A percentile compares a stretch with the other conserved stretches of the same genome.
These are phyloP conservation scores for Aureoboletus auriporus DNA, from an alignment of 768 basidiomycete species.

Conservation along the genomic window DNA sequence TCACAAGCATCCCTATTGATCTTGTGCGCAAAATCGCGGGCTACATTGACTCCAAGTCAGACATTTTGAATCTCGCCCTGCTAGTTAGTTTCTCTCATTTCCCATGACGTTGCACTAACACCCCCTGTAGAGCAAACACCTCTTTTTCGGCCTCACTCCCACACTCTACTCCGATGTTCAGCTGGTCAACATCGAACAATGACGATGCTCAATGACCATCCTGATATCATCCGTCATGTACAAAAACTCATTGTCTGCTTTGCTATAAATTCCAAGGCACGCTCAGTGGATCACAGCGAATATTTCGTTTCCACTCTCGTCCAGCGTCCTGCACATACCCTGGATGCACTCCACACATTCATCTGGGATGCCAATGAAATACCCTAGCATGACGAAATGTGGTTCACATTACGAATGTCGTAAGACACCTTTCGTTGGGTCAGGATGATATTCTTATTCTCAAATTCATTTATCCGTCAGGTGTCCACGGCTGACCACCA, in stretches of 20 bases:
- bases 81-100: constrained; percentile 41
- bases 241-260: constrained; percentile 50
- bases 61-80: constrained; percentile 56
- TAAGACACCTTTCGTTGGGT: constrained; percentile 29
- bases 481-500: constrained; percentile 59
- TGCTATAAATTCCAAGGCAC: constrained; percentile 26
- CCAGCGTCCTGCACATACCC: constrained; percentile 42
- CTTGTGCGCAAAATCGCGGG: constrained; percentile 63
- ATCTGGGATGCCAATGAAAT: constrained; percentile 69
- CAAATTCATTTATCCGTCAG: constrained; percentile 33
- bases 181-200: constrained; percentile 56
- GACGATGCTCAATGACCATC: constrained; percentile 56
- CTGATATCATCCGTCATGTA: constrained; percentile 64
- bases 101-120: constrained; percentile 5
- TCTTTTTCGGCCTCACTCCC: constrained; percentile 50
- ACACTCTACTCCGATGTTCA: constrained; percentile 58
- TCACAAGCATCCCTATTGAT: constrained; percentile 46
- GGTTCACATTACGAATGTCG: constrained; percentile 69
- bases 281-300: constrained; percentile 14
- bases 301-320: constrained; percentile 48
- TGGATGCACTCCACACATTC: constrained; percentile 66
- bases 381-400: constrained; percentile 69
- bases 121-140: constrained; percentile 44
- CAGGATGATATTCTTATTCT: background rate
- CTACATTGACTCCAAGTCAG: constrained; percentile 47